Base-by-base conservation (phyloP, 371 early-diverging fungal genomes). In the Syncephalis fuscata region DNA sequence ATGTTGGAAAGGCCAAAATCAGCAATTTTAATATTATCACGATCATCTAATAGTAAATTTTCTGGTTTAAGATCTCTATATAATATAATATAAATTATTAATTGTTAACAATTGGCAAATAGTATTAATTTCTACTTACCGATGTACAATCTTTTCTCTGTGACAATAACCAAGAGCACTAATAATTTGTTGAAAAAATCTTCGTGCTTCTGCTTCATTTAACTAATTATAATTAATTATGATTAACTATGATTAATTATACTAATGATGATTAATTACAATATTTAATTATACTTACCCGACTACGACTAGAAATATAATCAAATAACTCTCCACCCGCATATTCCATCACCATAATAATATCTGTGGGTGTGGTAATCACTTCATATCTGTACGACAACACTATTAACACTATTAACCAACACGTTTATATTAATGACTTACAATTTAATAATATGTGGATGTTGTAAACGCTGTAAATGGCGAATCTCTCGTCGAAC, bases 131-230 rank as follows among this genome's bases (percentile, higher is more conserved):
- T 10, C 2, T 16, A 46, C n/a, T 52, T 54, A 72, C 71, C 96
- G 74, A 64, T 99, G 99, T 26, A 93, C 94, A 58, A 99, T 93
- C 50, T 90, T 91, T 57, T 89, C 87, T 43, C 90, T 73, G 66
- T 99, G 99, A 63, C 98, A 98, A 64, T 93, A 98, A 58, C 93
- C 92, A 11, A 98, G 85, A 0, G 98, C 99, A 57, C 88, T 88
- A 22, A 98, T 82, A 26, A 99, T 85, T 66, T 99, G 99, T 64
- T 92, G 92, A 60, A 97, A 95, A 62, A 93, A 90, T 24, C 85
- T 63, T 36, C 93, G 70, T 0, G 87, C 89, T 52, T 92, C 92
- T 58, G 77, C 78, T 63, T 94, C 95, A 27, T 75, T 64, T 81
- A 94, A 80, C 79, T 87, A 32, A 32, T 32, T 32, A 32, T 11